A percentile compares a stretch with the other conserved stretches of the same genome.
phyloP scores from a whole-genome alignment of 106 monocot species.

The Allium fistulosum region DNA sequence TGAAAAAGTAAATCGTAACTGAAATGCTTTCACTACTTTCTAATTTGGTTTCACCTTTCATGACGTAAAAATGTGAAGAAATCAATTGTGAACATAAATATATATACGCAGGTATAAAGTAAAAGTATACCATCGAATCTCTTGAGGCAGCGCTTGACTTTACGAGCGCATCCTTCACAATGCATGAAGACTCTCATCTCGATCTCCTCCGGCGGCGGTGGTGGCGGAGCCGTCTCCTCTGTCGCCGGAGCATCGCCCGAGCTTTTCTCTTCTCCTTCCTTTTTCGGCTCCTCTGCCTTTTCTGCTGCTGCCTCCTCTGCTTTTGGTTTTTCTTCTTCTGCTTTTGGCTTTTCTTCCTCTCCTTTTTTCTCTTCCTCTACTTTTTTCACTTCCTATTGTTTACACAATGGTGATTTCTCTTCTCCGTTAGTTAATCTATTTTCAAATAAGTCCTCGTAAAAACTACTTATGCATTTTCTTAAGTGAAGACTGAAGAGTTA shows the following conservation, averaged over 20 bases:
- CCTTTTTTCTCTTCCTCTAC: slow-evolving; percentile 21
- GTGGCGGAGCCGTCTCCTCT: slow-evolving; percentile 20
- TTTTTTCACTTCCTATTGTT: no score
- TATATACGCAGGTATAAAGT: background rate
- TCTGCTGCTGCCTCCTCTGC: background rate
- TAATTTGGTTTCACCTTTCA: background rate
- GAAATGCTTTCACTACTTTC: background rate
- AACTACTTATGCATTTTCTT: background rate
- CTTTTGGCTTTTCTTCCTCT: slow-evolving; percentile 17
- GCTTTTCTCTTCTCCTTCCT: slow-evolving; percentile 1
- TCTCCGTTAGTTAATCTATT: background rate
- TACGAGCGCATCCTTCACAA: slow-evolving; percentile 69
- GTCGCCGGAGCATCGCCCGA: slow-evolving; percentile 2
- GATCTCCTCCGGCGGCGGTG: slow-evolving; percentile 51
- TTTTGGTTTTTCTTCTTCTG: slow-evolving; percentile 25
- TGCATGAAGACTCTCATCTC: slow-evolving; percentile 64
- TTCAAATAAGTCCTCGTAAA: background rate
- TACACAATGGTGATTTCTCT: no score
- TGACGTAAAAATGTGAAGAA: background rate
- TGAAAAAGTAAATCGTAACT: background rate
- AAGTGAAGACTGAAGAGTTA: background rate
- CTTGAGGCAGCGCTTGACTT: slow-evolving; percentile 36
- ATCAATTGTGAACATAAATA: background rate
- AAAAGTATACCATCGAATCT: slow-evolving; percentile 41
- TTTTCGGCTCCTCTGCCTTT: slow-evolving; percentile 16